These are phyloP conservation scores for Yarrowia sp. DNA, from an alignment of 805 yeast species.

Conservation along the genomic window DNA sequence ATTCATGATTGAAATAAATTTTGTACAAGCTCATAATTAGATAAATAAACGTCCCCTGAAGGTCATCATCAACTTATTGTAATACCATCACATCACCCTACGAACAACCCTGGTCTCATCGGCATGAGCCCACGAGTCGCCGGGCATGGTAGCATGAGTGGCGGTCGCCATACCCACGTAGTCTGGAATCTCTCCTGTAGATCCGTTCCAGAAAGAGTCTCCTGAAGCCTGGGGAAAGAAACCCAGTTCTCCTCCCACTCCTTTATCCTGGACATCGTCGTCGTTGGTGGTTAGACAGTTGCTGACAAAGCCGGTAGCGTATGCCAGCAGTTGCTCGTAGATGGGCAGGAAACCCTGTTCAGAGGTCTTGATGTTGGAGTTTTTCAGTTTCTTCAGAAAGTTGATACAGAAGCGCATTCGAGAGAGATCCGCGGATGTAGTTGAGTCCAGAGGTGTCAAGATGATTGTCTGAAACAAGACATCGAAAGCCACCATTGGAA, in stretches of 20 bases:
- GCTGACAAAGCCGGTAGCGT: constrained; percentile 25
- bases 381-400: constrained; percentile 6
- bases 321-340: constrained; percentile 23
- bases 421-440: constrained; percentile 3
- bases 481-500: constrained; percentile 11
- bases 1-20: not conserved
- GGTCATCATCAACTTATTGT: not conserved
- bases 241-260: constrained; percentile 4
- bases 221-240: constrained; percentile 16
- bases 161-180: not conserved
- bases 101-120: not conserved
- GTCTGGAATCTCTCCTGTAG: not conserved
- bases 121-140: not conserved
- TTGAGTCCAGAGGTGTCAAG: constrained; percentile 3
- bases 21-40: not conserved
- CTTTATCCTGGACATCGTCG: constrained; percentile 17
- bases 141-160: not conserved
- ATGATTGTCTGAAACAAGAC: constrained; percentile 15
- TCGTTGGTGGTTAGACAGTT: constrained; percentile 8
- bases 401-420: constrained; percentile 22
- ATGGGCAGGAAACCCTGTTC: constrained; percentile 18
- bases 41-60: not conserved
- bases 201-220: not conserved
- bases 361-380: constrained; percentile 5
- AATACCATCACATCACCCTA: not conserved